Evolutionary conservation across 345 rosid species (phyloP).

Genomic region (Eucalyptus sp.): DNA sequence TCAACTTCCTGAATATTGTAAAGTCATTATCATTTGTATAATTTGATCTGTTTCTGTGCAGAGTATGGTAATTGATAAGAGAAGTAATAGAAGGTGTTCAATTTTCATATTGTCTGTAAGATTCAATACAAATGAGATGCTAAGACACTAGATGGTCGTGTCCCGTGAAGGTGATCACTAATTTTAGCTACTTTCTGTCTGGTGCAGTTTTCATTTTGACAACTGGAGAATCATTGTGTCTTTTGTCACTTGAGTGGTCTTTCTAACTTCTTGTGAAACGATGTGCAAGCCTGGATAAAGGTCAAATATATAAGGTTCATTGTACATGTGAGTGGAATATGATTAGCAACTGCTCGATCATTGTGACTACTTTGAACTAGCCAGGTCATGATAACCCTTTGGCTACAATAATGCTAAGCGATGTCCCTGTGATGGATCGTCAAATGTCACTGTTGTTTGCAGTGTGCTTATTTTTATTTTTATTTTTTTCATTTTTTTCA

Average conservation of each 20-base stretch:
- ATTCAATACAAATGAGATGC: neutral
- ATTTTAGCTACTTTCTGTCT: neutral
- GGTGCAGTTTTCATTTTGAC: neutral
- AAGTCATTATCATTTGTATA: neutral
- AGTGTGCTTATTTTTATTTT: neutral
- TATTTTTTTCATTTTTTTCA: neutral
- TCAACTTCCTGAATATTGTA: neutral
- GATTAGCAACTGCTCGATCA: neutral
- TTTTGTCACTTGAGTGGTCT: neutral
- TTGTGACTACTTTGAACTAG: neutral
- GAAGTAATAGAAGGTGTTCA: neutral
- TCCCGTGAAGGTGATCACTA: neutral
- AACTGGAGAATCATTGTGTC: neutral
- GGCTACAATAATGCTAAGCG: neutral
- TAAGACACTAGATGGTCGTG: neutral
- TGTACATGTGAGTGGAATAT: neutral
- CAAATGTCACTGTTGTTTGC: neutral
- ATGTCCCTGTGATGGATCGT: neutral
- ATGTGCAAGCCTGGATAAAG: neutral
- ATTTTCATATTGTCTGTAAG: neutral
- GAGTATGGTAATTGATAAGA: neutral
- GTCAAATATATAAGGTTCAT: neutral
- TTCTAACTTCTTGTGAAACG: neutral
- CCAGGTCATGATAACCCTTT: neutral
- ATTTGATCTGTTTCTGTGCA: neutral